A percentile compares a stretch with the other conserved stretches of the same genome.
Conservation (phyloP, 2,329 filamentous ascomycete species). For the Dactylellina sp. region DNA sequence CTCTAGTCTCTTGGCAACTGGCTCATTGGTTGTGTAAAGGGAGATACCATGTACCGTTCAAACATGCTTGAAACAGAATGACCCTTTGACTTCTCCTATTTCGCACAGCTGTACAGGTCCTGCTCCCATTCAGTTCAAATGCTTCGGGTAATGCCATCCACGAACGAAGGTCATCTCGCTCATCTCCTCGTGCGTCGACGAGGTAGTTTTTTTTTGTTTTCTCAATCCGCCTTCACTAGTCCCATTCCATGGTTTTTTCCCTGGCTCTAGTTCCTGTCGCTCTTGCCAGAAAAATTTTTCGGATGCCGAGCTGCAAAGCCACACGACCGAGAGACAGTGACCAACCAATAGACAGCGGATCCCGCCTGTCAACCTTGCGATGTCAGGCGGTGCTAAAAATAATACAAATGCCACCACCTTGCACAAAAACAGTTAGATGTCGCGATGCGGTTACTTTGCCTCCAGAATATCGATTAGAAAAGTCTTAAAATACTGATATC, state of each 20-base stretch:
- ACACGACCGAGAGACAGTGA: conserved; percentile 38
- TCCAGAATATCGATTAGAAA: conserved; percentile 1
- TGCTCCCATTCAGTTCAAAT: conserved; percentile 5
- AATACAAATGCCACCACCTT: conserved; percentile 41
- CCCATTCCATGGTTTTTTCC: background rate
- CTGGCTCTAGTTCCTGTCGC: background rate
- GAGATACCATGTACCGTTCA: conserved; percentile 51
- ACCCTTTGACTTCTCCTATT: conserved; percentile 55
- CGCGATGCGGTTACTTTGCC: conserved; percentile 31
- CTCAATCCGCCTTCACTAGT: too few relatives aligned
- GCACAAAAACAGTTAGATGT: conserved; percentile 18
- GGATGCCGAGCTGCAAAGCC: conserved; percentile 31
- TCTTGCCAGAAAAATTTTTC: conserved; percentile 9
- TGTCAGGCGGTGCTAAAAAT: conserved; percentile 52
- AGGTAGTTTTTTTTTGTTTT: conserved; percentile 28
- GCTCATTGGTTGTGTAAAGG: conserved; percentile 41
- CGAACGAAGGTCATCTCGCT: conserved; percentile 5
- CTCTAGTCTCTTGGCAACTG: conserved; percentile 45
- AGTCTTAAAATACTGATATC: conserved; percentile 39
- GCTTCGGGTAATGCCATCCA: conserved; percentile 39
- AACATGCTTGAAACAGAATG: conserved; percentile 56
- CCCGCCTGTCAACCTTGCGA: conserved; percentile 49
- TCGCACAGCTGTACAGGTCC: conserved; percentile 46
- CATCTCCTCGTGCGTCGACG: conserved; percentile 4
- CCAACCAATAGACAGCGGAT: conserved; percentile 26